A percentile compares a stretch with the other conserved stretches of the same genome.
Conservation (phyloP, 1,284 basidiomycete species). For the Trichosporon sp. region DNA sequence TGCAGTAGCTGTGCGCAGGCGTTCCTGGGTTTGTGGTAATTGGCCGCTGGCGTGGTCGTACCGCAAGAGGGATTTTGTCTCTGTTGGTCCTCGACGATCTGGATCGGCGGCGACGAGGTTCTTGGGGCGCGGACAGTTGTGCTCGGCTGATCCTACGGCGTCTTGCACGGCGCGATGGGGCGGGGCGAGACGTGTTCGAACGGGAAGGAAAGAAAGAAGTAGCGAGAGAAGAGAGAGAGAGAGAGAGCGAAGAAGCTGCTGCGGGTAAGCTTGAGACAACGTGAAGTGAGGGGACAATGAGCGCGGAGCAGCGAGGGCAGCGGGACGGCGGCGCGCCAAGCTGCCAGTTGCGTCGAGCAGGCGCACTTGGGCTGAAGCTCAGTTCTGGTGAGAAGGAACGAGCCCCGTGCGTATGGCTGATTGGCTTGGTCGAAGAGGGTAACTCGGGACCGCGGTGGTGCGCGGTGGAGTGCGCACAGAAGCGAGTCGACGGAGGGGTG, state of each 20-base stretch:
- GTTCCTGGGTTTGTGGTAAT: neutral
- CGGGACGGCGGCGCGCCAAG: neutral
- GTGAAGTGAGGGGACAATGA: constrained; percentile 1
- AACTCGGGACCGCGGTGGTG: neutral
- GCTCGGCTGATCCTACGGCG: neutral
- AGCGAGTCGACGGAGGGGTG: neutral
- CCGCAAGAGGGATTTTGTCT: neutral
- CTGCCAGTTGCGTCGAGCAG: neutral
- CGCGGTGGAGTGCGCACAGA: neutral
- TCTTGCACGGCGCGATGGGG: neutral
- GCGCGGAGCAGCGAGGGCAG: neutral
- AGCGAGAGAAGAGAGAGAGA: neutral
- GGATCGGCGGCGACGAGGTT: neutral
- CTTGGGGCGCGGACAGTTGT: neutral
- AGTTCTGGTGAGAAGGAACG: neutral
- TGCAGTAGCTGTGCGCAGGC: neutral
- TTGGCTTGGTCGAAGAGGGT: neutral
- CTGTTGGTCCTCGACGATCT: neutral
- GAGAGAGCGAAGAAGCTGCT: neutral
- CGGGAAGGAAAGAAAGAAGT: neutral
- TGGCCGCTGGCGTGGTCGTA: neutral
- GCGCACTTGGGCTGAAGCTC: neutral
- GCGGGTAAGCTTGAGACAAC: neutral
- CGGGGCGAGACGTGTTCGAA: neutral
- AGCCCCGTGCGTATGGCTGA: constrained; percentile 1